Percentiles rank a stretch among this genome's conserved stretches.
Conservation (phyloP, 129 eudicot species). For the Saposhnikovia divaricata region DNA sequence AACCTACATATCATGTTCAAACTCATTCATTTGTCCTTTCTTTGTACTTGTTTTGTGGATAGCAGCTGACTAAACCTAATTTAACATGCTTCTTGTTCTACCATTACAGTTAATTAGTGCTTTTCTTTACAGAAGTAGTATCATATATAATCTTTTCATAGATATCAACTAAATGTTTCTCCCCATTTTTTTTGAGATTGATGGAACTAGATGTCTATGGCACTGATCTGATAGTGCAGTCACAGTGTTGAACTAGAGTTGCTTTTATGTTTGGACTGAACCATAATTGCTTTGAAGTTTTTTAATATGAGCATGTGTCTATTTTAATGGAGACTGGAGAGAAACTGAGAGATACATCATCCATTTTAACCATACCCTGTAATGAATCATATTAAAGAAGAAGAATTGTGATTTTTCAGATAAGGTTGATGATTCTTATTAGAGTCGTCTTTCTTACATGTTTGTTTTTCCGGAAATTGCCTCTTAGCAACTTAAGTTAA, state of each 20-base stretch:
- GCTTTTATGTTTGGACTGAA: not conserved
- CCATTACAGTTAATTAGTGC: not conserved
- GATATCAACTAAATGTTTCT: not conserved
- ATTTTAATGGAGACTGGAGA: not conserved
- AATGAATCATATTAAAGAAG: not conserved
- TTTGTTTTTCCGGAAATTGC: no score
- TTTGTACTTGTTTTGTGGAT: conserved; percentile 35
- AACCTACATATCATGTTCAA: conserved; percentile 46
- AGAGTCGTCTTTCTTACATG: no score
- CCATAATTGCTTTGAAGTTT: not conserved
- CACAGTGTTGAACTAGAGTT: not conserved
- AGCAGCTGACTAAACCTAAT: conserved; percentile 39
- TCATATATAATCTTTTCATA: not conserved
- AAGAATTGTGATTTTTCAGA: not conserved
- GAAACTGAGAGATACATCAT: not conserved
- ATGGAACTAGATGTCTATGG: not conserved
- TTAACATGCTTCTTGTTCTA: conserved; percentile 36
- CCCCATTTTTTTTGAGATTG: not conserved
- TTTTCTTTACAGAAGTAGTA: not conserved
- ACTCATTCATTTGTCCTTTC: conserved; percentile 35
- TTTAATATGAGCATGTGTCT: not conserved
- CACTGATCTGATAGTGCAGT: not conserved
- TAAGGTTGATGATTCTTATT: not conserved
- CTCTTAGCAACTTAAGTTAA: no score
- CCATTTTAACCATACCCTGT: not conserved